A percentile compares a stretch with the other conserved stretches of the same genome.
These are phyloP conservation scores for Carex cristatella DNA, from an alignment of 176 grass and related monocot species.

Conservation along the genomic window DNA sequence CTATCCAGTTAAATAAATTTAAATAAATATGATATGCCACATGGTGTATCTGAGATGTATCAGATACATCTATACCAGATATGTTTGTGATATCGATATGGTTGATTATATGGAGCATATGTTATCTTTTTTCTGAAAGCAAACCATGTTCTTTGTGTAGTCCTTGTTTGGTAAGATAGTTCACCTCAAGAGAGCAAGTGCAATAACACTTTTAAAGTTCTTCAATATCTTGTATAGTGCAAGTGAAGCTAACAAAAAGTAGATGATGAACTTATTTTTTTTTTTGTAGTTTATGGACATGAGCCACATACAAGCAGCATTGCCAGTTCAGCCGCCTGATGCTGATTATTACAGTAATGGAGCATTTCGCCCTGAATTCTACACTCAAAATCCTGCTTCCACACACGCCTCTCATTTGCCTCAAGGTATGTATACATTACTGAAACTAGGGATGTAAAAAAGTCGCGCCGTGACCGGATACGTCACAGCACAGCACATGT, in stretches of 20 bases:
- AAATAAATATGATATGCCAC: background rate
- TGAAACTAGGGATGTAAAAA: background rate
- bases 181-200: background rate
- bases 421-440: conserved; percentile 42
- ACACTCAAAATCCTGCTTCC: conserved; percentile 44
- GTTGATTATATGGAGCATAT: background rate
- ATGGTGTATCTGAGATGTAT: background rate
- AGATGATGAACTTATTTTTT: background rate
- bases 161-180: background rate
- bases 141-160: background rate
- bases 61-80: background rate
- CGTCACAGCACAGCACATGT: no score
- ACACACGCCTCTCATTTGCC: conserved; percentile 40
- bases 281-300: conserved; percentile 78
- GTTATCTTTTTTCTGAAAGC: background rate
- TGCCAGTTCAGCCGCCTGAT: conserved; percentile 43
- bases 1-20: background rate
- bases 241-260: background rate
- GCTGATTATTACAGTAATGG: conserved; percentile 28
- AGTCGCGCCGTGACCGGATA: no score
- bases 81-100: background rate
- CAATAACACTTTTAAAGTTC: background rate
- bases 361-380: conserved; percentile 38
- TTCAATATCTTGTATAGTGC: background rate
- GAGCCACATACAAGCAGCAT: conserved; percentile 51